phyloP scores from a whole-genome alignment of 352 stramenopile genomes.

The Phytopythium mirpurense region DNA sequence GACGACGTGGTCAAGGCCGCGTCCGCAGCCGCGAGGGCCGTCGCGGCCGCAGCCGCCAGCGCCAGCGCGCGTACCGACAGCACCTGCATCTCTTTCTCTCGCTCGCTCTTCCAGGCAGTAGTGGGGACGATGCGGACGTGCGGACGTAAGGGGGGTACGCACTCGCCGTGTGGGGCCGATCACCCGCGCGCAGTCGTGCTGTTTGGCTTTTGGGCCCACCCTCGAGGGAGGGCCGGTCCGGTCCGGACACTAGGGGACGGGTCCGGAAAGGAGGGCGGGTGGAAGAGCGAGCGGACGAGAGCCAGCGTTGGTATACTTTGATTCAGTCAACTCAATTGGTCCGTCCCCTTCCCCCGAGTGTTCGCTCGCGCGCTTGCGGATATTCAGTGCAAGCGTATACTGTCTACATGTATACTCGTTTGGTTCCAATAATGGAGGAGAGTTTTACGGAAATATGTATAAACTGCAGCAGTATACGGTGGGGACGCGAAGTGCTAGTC shows the following conservation, averaged over 20 bases:
- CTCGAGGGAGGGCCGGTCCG: no score
- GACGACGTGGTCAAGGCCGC: conserved; percentile 39
- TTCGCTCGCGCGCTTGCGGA: not conserved
- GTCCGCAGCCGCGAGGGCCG: conserved; percentile 16
- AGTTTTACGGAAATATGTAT: no score
- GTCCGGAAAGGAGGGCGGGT: not conserved
- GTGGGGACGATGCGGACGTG: no score
- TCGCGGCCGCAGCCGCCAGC: conserved; percentile 8
- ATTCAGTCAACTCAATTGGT: not conserved
- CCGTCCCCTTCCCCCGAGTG: not conserved
- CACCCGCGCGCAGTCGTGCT: not conserved
- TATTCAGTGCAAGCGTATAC: no score
- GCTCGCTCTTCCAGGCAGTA: no score
- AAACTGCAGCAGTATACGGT: no score
- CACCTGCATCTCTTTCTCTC: conserved; percentile 3
- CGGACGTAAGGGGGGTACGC: not conserved
- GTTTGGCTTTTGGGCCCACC: not conserved
- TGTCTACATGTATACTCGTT: no score
- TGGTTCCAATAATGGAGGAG: no score
- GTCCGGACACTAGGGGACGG: no score
- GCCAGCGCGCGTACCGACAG: conserved; percentile 1
- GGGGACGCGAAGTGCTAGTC: no score
- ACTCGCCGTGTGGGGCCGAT: not conserved
- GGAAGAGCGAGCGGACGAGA: not conserved
- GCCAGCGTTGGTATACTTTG: conserved; percentile 2